Conservation (phyloP, 805 yeast species). For the Saccharomyces mikatae region DNA sequence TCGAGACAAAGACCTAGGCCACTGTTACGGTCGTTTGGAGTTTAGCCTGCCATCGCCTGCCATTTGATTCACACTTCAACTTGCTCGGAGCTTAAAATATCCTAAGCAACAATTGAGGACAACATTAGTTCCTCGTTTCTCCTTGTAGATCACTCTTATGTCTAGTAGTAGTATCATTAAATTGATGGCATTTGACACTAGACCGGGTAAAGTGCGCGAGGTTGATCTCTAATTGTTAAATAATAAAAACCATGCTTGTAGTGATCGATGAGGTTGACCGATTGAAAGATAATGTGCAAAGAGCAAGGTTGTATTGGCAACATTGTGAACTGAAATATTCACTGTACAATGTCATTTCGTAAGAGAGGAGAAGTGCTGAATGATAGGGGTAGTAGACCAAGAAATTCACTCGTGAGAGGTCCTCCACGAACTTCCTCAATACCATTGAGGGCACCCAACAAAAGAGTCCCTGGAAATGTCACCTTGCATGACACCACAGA, state of each 20-base stretch:
- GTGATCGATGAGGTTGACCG: not conserved
- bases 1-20: not conserved
- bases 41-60: not conserved
- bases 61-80: no score
- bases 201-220: not conserved
- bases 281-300: not conserved
- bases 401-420: not conserved
- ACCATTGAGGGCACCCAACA: conserved; percentile 9
- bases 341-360: conserved; percentile 45
- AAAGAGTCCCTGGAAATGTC: not conserved
- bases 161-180: not conserved
- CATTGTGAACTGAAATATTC: not conserved
- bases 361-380: conserved; percentile 44
- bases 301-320: not conserved
- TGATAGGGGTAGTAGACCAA: conserved; percentile 5
- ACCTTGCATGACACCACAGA: not conserved
- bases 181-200: not conserved
- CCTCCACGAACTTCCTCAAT: not conserved
- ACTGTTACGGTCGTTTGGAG: not conserved
- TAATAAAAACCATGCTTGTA: not conserved
- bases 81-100: no score
- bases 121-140: not conserved
- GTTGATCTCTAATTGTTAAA: not conserved
- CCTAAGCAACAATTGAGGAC: not conserved
- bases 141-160: not conserved